Evolutionary conservation across 371 early-diverging fungal species (phyloP), one percentile per base, ranked within the genome.

Genomic region (Gilbertella persicaria): DNA sequence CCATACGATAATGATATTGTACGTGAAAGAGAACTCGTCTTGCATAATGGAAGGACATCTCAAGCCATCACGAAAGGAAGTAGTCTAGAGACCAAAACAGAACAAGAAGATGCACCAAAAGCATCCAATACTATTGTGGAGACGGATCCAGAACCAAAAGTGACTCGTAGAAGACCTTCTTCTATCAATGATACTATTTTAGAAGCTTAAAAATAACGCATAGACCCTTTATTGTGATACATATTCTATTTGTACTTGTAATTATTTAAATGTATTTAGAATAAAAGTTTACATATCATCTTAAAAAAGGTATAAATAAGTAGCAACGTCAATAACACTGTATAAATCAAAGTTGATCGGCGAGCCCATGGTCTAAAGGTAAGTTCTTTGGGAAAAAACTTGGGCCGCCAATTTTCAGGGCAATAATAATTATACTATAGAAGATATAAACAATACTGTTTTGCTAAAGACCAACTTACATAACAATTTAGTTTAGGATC

Each of bases 1-100:
- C 89, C 89, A 3, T 73, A 75, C 12, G 89, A 89, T 55, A 80
- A 82, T 24, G 88, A 83, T 57, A 78, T 88, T 47, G 59, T 85
- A 8, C 79, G 79, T 3, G 88, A 88, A 51, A 66, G 69, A n/a
- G 78, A 71, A 33, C 53, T 75, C 25, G 68, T 73, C 5, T 39
- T 64, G 19, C 46, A 51, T n/a, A 38, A 45, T 33, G 58, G 58
- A 4, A 37, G 58, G 4, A 29, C 57, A 1, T 44, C 44, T 2
- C 41, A 23, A 5, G 5, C 13, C 8, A 5, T 23, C 6, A 45
- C 16, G 4, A 28, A 45, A 7, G 45, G 29, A 28, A 45, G 30
- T 7, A 45, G 45, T n/a, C 19, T 29, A 6, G 45, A 45, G 12
- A 45, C 26, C 13, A 30, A 43, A 43, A n/a, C 14, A 43, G 17